phyloP scores from a whole-genome alignment of 2,329 filamentous ascomycete genomes.

The Rhinocladiella similis region DNA sequence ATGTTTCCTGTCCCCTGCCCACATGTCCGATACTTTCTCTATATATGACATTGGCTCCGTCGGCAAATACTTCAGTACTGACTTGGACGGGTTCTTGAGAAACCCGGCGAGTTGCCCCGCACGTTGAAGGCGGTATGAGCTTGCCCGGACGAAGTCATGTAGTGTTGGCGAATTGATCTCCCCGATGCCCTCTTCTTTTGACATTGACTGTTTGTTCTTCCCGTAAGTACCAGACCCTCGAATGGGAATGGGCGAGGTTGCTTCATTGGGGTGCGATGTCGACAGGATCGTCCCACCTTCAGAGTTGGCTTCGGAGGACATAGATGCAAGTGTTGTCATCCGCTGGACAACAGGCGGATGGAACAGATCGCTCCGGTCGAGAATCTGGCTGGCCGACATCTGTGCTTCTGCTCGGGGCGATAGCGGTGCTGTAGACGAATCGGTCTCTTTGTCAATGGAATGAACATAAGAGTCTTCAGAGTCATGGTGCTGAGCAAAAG shows the following conservation, averaged over 20 bases:
- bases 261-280: constrained; percentile 19
- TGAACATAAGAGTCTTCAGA: constrained; percentile 75
- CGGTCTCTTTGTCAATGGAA: constrained; percentile 71
- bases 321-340: constrained; percentile 31
- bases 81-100: constrained; percentile 73
- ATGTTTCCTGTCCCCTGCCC: constrained; percentile 86
- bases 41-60: constrained; percentile 95
- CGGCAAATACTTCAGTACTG: constrained; percentile 78
- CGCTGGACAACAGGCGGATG: constrained; percentile 68
- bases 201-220: no score
- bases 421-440: constrained; percentile 69
- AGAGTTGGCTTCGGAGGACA: constrained; percentile 40
- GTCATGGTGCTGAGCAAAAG: constrained; percentile 56
- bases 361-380: constrained; percentile 85
- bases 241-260: constrained; percentile 16
- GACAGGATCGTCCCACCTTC: constrained; percentile 31
- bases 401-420: constrained; percentile 67
- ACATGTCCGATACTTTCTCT: constrained; percentile 96
- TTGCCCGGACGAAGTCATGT: constrained; percentile 60
- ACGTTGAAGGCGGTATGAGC: constrained; percentile 77
- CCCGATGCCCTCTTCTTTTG: constrained; percentile 1
- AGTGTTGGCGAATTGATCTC: constrained; percentile 48
- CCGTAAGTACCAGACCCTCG: constrained; percentile 3
- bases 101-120: constrained; percentile 82
- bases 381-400: constrained; percentile 85